Conservation (phyloP, 1,139 yeast genomes). For the Zygosaccharomyces pseudobailii region DNA sequence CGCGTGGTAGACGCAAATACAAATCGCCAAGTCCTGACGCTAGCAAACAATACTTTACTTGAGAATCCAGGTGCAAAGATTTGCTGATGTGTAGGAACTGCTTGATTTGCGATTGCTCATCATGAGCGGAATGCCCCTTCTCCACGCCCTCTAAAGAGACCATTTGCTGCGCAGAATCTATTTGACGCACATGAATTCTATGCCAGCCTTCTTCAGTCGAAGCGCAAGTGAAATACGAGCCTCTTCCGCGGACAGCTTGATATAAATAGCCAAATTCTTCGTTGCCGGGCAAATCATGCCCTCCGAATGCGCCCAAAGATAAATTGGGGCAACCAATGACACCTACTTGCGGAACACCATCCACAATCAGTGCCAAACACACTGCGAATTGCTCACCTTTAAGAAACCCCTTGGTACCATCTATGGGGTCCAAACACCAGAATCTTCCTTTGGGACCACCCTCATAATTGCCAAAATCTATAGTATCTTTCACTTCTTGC, state of each 20-base stretch:
- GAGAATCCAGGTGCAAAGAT: slow-evolving; percentile 77
- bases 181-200: slow-evolving; percentile 36
- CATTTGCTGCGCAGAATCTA: slow-evolving; percentile 36
- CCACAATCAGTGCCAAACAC: slow-evolving; percentile 81
- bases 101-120: slow-evolving; percentile 77
- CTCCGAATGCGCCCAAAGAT: slow-evolving; percentile 22
- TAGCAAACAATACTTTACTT: slow-evolving; percentile 88
- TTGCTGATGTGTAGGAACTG: slow-evolving; percentile 50
- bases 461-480: slow-evolving; percentile 71
- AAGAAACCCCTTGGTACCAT: slow-evolving; percentile 94
- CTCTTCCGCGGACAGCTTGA: slow-evolving; percentile 69
- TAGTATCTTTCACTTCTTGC: slow-evolving; percentile 54
- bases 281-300: slow-evolving; percentile 24
- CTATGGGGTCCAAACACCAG: slow-evolving; percentile 98
- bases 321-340: slow-evolving; percentile 96
- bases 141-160: slow-evolving; percentile 93
- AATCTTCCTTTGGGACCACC: slow-evolving; percentile 79
- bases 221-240: slow-evolving; percentile 59
- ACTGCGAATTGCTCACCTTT: slow-evolving; percentile 97
- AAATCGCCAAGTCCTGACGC: slow-evolving; percentile 91
- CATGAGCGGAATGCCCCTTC: slow-evolving; percentile 90
- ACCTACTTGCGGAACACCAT: slow-evolving; percentile 81
- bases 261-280: slow-evolving; percentile 39
- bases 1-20: slow-evolving; percentile 81
- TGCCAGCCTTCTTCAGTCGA: slow-evolving; percentile 38